phyloP scores from a whole-genome alignment of 176 grass and related monocot genomes.

The Luzula sylvatica region DNA sequence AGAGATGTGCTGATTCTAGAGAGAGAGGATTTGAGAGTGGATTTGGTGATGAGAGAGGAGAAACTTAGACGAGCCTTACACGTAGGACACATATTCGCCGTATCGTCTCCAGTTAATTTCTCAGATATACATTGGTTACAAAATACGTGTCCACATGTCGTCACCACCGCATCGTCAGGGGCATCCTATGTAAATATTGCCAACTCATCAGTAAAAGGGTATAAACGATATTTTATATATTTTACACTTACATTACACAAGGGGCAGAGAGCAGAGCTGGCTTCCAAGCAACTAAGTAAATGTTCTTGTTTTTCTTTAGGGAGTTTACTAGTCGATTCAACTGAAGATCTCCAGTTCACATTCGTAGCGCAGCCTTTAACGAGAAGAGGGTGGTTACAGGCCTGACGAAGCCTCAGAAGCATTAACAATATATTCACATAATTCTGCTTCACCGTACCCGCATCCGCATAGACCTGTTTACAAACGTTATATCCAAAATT shows the following conservation, averaged over 20 bases:
- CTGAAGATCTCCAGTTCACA: constrained; percentile 56
- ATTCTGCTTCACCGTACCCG: constrained; percentile 95
- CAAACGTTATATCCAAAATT: constrained; percentile 3
- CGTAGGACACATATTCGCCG: constrained; percentile 47
- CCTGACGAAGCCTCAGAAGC: constrained; percentile 93
- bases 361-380: constrained; percentile 66
- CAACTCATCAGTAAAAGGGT: neutral
- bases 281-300: constrained; percentile 74
- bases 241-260: constrained; percentile 71
- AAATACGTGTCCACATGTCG: constrained; percentile 79
- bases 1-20: constrained; percentile 22
- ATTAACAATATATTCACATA: constrained; percentile 98
- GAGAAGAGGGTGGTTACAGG: constrained; percentile 80
- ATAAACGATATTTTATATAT: too few species aligned
- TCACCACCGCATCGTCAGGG: constrained; percentile 93
- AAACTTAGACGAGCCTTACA: constrained; percentile 52
- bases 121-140: constrained; percentile 93
- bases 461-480: constrained; percentile 81
- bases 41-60: constrained; percentile 71
- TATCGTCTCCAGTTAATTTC: constrained; percentile 78
- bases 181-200: constrained; percentile 47
- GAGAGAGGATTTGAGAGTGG: constrained; percentile 62
- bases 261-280: constrained; percentile 68
- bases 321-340: constrained; percentile 62
- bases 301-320: constrained; percentile 52